Conservation (phyloP, 495 filamentous ascomycete species). For the Aspergillus taichungensis region DNA sequence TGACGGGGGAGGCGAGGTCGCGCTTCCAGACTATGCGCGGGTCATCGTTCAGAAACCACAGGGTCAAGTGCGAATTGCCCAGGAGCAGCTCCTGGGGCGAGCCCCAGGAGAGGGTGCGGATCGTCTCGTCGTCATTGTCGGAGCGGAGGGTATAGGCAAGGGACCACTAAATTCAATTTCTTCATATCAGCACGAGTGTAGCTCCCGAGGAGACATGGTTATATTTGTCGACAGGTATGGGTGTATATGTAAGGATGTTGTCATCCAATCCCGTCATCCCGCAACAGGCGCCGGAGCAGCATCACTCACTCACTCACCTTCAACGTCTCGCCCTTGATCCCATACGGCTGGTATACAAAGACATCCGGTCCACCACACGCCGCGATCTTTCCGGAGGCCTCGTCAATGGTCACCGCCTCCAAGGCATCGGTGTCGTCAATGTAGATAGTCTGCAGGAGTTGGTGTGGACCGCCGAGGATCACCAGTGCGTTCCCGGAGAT, state of each 20-base stretch:
- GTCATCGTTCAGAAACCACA: slow-evolving; percentile 51
- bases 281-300: no score
- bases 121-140: slow-evolving; percentile 33
- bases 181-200: slow-evolving; percentile 5
- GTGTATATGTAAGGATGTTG: no score
- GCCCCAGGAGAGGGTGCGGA: slow-evolving; percentile 77
- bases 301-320: slow-evolving; percentile 34
- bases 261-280: no score
- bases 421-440: slow-evolving; percentile 65
- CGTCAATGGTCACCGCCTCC: slow-evolving; percentile 68
- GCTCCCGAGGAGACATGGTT: no score
- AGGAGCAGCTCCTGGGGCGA: slow-evolving; percentile 71
- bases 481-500: slow-evolving; percentile 81
- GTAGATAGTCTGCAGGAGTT: slow-evolving; percentile 84
- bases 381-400: slow-evolving; percentile 78
- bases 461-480: slow-evolving; percentile 65
- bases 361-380: slow-evolving; percentile 54
- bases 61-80: slow-evolving; percentile 58
- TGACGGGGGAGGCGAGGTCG: slow-evolving; percentile 59
- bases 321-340: slow-evolving; percentile 53
- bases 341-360: slow-evolving; percentile 72
- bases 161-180: slow-evolving; percentile 38
- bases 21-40: slow-evolving; percentile 62
- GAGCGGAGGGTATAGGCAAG: slow-evolving; percentile 38
- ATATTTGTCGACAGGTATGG: no score